Conservation (phyloP, 2,329 filamentous ascomycete species). For the Coniochaeta prunicola region DNA sequence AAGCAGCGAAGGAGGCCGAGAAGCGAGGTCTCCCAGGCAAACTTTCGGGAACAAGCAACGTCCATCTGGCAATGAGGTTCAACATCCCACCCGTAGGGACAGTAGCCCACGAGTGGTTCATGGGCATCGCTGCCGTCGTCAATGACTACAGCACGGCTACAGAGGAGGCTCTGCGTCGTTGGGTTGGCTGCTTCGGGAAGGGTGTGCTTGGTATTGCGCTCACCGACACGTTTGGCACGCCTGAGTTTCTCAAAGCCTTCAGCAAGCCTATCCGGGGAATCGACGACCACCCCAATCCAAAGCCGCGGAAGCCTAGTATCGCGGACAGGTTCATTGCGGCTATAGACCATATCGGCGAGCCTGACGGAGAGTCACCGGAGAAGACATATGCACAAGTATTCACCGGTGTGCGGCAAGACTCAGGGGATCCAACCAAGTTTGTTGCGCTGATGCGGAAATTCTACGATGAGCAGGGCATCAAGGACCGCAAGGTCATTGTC, state of each 20-base stretch:
- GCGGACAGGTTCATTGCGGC: slow-evolving; percentile 22
- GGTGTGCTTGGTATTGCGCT: slow-evolving; percentile 79
- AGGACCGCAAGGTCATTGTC: slow-evolving; percentile 78
- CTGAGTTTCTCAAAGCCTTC: slow-evolving; percentile 81
- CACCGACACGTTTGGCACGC: slow-evolving; percentile 94
- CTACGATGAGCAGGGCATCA: slow-evolving; percentile 69
- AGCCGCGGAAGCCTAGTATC: slow-evolving; percentile 14
- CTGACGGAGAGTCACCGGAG: slow-evolving; percentile 32
- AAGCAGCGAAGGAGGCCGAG: slow-evolving; percentile 65
- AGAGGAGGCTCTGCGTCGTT: slow-evolving; percentile 76
- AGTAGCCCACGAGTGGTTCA: slow-evolving; percentile 96
- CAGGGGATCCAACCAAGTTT: slow-evolving; percentile 75
- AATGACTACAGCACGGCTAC: slow-evolving; percentile 80
- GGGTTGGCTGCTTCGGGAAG: slow-evolving; percentile 85
- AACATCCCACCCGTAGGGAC: slow-evolving; percentile 80
- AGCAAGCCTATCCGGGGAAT: slow-evolving; percentile 51
- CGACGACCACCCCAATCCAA: slow-evolving; percentile 27
- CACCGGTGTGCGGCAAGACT: slow-evolving; percentile 81
- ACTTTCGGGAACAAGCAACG: slow-evolving; percentile 87
- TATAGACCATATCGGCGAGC: slow-evolving; percentile 3
- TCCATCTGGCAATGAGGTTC: slow-evolving; percentile 94
- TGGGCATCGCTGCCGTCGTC: slow-evolving; percentile 91
- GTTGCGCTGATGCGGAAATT: slow-evolving; percentile 71
- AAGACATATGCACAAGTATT: slow-evolving; percentile 77
- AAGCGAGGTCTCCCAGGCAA: slow-evolving; percentile 61